Conservation (phyloP, 805 yeast genomes). For the Schizosaccharomyces pombe region DNA sequence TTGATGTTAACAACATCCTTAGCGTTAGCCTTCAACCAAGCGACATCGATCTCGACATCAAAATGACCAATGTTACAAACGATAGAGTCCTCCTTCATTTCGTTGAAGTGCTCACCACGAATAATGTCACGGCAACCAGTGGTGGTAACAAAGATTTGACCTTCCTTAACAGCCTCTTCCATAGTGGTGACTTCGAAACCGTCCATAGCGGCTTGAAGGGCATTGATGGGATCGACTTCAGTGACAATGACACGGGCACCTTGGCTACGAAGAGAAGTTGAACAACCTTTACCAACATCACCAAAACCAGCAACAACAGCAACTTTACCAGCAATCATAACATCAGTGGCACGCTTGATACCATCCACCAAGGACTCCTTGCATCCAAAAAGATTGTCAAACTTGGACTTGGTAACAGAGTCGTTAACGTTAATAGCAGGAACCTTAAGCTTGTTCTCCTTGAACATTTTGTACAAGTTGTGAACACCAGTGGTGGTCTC, state of each 20-base stretch:
- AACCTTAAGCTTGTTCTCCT: constrained; percentile 70
- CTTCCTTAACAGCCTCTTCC: constrained; percentile 76
- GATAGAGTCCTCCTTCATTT: constrained; percentile 97
- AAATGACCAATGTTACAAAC: constrained; percentile 99
- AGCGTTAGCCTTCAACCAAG: constrained; percentile 92
- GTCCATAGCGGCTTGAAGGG: constrained; percentile 96
- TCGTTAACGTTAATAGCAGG: constrained; percentile 99
- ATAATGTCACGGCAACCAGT: constrained; percentile 98
- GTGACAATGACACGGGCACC: constrained; percentile 97
- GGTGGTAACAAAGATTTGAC: constrained; percentile 97
- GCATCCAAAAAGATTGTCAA: constrained; percentile 98
- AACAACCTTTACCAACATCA: constrained; percentile 99
- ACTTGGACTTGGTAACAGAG: constrained; percentile 95
- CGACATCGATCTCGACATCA: constrained; percentile 96
- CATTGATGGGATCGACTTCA: constrained; percentile 96
- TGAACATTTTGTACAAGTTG: constrained; percentile 90
- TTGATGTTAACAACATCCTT: constrained; percentile 85
- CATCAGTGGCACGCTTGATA: constrained; percentile 98
- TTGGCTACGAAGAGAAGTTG: constrained; percentile 94
- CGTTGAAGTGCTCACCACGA: constrained; percentile 61
- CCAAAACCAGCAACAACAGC: constrained; percentile 99
- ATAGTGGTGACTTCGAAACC: constrained; percentile 93
- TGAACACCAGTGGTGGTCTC: constrained; percentile 99
- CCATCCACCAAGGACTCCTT: constrained; percentile 97
- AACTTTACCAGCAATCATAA: constrained; percentile 97